These are phyloP conservation scores for Salix caprea DNA, from an alignment of 345 rosid genomes.

Conservation along the genomic window DNA sequence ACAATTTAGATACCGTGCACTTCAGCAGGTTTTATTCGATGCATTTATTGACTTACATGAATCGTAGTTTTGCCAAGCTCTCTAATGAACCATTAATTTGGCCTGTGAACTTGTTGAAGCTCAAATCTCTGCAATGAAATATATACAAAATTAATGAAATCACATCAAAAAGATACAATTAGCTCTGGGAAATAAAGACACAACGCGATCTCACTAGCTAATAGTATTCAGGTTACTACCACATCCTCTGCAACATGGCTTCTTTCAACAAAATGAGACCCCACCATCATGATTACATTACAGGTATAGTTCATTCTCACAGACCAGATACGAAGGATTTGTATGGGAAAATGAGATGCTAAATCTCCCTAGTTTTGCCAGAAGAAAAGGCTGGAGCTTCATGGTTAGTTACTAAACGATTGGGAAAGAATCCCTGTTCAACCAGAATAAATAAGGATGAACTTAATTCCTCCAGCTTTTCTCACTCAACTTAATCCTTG, in stretches of 20 bases:
- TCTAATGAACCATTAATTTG: slow-evolving; percentile 35
- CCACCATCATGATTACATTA: background rate
- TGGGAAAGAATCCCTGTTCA: background rate
- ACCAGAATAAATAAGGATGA: background rate
- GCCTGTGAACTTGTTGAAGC: slow-evolving; percentile 69
- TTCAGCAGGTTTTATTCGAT: background rate
- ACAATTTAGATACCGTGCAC: background rate
- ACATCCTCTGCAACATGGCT: background rate
- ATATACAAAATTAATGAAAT: background rate
- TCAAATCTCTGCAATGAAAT: slow-evolving; percentile 55
- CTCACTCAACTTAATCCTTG: background rate
- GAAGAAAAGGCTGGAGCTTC: background rate
- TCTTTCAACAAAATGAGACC: background rate
- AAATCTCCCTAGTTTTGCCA: background rate
- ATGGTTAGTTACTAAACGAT: background rate
- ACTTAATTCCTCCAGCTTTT: background rate
- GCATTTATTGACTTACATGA: slow-evolving; percentile 41
- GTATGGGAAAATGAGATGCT: background rate
- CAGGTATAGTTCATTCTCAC: background rate
- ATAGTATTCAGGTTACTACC: background rate
- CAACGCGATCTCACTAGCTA: background rate
- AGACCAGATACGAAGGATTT: background rate
- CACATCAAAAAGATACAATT: background rate
- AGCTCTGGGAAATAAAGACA: background rate
- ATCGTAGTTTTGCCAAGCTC: background rate